These are phyloP conservation scores for Talaromyces adpressus DNA, from an alignment of 495 filamentous ascomycete genomes.

Conservation along the genomic window DNA sequence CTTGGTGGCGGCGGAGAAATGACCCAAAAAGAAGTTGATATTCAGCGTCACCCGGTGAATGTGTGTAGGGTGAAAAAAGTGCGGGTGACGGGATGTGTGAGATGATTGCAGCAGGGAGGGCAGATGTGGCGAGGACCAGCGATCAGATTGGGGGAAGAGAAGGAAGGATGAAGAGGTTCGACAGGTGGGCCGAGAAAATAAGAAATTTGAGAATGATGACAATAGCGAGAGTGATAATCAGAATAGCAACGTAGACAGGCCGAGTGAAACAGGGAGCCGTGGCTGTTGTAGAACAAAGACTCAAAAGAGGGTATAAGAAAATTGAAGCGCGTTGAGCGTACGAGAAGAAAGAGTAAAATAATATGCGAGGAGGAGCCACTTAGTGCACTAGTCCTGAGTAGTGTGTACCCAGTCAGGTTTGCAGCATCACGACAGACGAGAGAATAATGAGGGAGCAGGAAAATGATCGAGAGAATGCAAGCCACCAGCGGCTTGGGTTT, in stretches of 20 bases:
- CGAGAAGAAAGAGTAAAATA: background rate
- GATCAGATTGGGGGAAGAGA: background rate
- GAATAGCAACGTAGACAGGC: conserved; percentile 3
- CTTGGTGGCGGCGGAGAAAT: conserved; percentile 5
- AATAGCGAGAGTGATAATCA: conserved; percentile 12
- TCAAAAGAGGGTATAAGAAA: background rate
- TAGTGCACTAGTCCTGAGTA: background rate
- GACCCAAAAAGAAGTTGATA: background rate
- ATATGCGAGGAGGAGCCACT: background rate
- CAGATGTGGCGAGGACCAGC: conserved; percentile 8
- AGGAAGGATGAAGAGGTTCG: too few species aligned
- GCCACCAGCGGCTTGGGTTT: conserved; percentile 3
- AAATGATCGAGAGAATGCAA: conserved; percentile 5
- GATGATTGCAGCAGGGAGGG: background rate
- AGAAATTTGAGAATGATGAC: conserved; percentile 13
- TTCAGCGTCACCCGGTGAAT: background rate
- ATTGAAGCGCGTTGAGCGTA: background rate
- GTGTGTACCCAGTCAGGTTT: background rate
- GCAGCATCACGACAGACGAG: background rate
- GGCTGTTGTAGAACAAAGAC: background rate
- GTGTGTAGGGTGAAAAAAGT: background rate
- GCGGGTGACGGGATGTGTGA: background rate
- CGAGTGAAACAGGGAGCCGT: conserved; percentile 5
- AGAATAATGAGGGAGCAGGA: conserved; percentile 6
- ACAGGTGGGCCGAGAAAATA: background rate